Evolutionary conservation across 306 rosid genomes (phyloP), one percentile per base, ranked within the genome.

Genomic region (Alnus rubra): DNA sequence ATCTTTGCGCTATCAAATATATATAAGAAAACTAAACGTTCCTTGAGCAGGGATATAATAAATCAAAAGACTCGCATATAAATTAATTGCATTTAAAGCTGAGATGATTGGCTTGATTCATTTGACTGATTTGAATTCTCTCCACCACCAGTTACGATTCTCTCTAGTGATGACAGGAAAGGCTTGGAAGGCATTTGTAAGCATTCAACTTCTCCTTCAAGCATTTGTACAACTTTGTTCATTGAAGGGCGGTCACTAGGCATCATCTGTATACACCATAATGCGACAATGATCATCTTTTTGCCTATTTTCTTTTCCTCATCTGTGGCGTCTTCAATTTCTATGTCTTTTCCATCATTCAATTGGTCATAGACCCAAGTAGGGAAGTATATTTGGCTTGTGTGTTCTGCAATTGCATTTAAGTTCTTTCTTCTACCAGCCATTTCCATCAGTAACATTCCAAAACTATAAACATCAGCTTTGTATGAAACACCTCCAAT

Each of bases 191-290:
- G 78, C 48, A 76, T 71, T 64, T 81, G 58, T 42, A 62, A 5
- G 51, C 33, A 7, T 3, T 67, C 47, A 0, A 50, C 44, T 6
- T 58, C 63, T 10, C 76, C 76, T 80, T 56, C 81, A 16, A 67
- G 74, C 78, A 71, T 82, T 52, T 76, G 53, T 4, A 60, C 1
- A 2, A 71, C 81, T 67, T 62, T 82, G n/a, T 53, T 62, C 74
- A 71, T 82, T 0, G 78, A 50, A 76, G 81, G 78, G 69, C 81
- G 74, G 30, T 82, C 51, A 0, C 0, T 31, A 9, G 81, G 74
- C 58, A 23, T 52, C 69, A 76, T 15, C 18, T 82, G 74, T 70
- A 82, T 82, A 74, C 85, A 82, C 12, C 85, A 82, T 53, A 82
- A 54, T 16, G 81, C 78, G 14, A 76, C 74, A 23, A 52, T 42